These are phyloP conservation scores for Miscanthus lutarioriparius DNA, from an alignment of 176 grass and related monocot species.

Conservation along the genomic window DNA sequence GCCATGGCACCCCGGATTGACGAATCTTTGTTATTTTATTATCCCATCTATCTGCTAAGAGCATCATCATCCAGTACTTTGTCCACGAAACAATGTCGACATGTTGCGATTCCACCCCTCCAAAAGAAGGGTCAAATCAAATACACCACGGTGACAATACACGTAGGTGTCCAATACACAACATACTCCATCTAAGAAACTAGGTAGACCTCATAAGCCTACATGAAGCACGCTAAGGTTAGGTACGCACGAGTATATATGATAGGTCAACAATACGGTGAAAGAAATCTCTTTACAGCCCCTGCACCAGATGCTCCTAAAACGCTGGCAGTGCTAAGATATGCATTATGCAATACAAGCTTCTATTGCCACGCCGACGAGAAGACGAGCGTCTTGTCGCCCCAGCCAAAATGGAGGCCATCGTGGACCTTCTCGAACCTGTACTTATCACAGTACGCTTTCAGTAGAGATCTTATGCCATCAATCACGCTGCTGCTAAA, in stretches of 20 bases:
- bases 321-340: conserved; percentile 25
- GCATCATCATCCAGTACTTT: neutral
- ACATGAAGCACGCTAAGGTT: conserved; percentile 14
- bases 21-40: neutral
- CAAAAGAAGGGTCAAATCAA: neutral
- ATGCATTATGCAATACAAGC: neutral
- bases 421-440: conserved; percentile 58
- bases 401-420: conserved; percentile 72
- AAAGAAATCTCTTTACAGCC: neutral
- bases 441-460: conserved; percentile 67
- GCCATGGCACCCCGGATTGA: neutral
- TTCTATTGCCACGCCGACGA: conserved; percentile 62
- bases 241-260: neutral
- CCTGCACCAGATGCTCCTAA: conserved; percentile 16
- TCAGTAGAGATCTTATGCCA: conserved; percentile 46
- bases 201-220: neutral
- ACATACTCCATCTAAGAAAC: neutral
- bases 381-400: conserved; percentile 62
- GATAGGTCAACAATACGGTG: neutral
- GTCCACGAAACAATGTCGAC: conserved; percentile 6
- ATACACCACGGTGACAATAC: neutral
- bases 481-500: conserved; percentile 48
- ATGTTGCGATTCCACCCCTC: neutral
- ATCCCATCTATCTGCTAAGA: neutral
- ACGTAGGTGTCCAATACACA: neutral